phyloP scores from a whole-genome alignment of 2,329 filamentous ascomycete genomes.

The Cladosporium cucumerinum region DNA sequence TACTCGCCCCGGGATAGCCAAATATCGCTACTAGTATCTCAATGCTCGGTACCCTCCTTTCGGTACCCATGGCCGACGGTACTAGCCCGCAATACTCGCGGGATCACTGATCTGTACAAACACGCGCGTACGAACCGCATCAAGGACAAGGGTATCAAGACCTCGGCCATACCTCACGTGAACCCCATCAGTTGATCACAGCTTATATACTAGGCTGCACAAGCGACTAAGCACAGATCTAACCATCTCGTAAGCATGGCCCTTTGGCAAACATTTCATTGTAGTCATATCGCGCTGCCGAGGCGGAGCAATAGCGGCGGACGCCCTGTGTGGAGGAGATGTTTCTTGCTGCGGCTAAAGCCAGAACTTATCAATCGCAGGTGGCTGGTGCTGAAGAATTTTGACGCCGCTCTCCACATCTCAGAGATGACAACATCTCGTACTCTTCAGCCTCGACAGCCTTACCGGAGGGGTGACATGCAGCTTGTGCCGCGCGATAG shows the following conservation, averaged over 20 bases:
- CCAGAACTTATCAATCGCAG: not conserved
- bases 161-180: not conserved
- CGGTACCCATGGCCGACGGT: not conserved
- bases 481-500: not conserved
- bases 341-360: conserved; percentile 6
- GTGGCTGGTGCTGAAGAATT: conserved; percentile 5
- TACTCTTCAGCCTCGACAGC: not conserved
- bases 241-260: not conserved
- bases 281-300: not conserved
- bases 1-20: not conserved
- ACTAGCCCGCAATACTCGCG: not conserved
- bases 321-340: not conserved
- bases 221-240: not conserved
- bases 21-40: not conserved
- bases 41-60: not conserved
- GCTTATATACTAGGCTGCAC: not conserved
- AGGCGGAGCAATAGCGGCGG: conserved; percentile 8
- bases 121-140: not conserved
- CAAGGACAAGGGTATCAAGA: not conserved
- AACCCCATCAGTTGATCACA: conserved; percentile 1
- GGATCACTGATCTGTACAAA: not conserved
- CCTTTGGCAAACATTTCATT: not conserved
- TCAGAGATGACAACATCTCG: not conserved
- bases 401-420: not conserved
- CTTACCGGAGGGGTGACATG: too few species aligned